These are phyloP conservation scores for Epichloe coenophiala DNA, from an alignment of 2,329 filamentous ascomycete genomes.

Conservation along the genomic window DNA sequence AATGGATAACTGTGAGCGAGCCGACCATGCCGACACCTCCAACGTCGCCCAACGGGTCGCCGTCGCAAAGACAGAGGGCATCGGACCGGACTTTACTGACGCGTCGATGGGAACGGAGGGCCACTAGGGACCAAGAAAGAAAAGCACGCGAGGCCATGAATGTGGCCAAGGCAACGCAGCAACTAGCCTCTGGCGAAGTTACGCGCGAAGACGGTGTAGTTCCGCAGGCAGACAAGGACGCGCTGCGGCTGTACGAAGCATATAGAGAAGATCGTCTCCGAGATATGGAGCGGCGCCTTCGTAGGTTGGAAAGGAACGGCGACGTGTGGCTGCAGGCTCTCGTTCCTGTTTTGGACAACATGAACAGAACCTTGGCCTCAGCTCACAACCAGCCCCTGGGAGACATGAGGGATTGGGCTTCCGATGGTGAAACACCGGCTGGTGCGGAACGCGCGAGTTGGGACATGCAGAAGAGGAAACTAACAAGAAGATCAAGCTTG, in stretches of 20 bases:
- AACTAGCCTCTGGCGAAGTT: conserved; percentile 10
- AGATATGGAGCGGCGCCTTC: conserved; percentile 34
- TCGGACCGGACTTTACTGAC: conserved; percentile 18
- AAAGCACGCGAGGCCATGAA: conserved; percentile 11
- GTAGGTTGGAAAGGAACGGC: conserved; percentile 31
- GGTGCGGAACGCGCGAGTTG: conserved; percentile 4
- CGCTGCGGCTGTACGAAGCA: conserved; percentile 25
- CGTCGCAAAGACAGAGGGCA: conserved; percentile 11
- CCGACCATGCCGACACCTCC: conserved; percentile 17
- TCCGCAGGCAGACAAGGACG: conserved; percentile 18
- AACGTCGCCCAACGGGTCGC: conserved; percentile 16
- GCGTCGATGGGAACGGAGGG: conserved; percentile 22
- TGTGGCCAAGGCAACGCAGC: conserved; percentile 10
- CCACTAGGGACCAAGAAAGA: conserved; percentile 15
- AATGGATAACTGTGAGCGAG: neutral
- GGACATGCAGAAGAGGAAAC: conserved; percentile 7
- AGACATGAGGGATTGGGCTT: conserved; percentile 16
- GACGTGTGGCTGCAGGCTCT: conserved; percentile 32
- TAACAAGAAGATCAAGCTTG: conserved; percentile 13
- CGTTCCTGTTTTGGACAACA: conserved; percentile 29
- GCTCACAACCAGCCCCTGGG: conserved; percentile 6
- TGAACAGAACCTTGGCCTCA: conserved; percentile 23
- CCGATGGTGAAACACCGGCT: conserved; percentile 17
- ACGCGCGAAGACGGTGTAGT: conserved; percentile 12
- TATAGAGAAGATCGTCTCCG: conserved; percentile 28